phyloP scores from a whole-genome alignment of 1,284 basidiomycete genomes.

The Phenoliferia sp. region DNA sequence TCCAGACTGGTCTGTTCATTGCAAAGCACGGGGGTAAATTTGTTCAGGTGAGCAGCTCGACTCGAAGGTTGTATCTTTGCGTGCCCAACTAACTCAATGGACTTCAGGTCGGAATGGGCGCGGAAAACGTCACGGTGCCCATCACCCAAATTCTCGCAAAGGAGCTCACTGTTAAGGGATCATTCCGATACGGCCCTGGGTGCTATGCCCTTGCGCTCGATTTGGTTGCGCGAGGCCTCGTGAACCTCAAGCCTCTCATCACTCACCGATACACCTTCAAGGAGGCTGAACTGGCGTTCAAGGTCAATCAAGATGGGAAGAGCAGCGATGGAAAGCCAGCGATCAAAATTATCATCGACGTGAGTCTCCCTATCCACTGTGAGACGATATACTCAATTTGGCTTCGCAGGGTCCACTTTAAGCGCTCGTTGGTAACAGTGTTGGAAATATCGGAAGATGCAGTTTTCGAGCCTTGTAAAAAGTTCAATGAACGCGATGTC shows the following conservation, averaged over 20 bases:
- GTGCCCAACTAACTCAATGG: no score
- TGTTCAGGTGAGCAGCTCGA: constrained; percentile 23
- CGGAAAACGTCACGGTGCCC: constrained; percentile 43
- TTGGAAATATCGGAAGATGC: background rate
- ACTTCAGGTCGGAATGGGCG: constrained; percentile 55
- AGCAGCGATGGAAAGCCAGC: constrained; percentile 54
- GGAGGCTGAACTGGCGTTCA: constrained; percentile 52
- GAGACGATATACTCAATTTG: no score
- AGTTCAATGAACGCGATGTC: no score
- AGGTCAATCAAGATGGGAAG: constrained; percentile 58
- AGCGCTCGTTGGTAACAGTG: background rate
- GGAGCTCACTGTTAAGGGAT: constrained; percentile 75
- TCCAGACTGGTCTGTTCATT: constrained; percentile 53
- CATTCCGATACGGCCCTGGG: constrained; percentile 69
- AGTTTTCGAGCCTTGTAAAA: background rate
- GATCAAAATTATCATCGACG: constrained; percentile 61
- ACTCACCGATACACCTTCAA: constrained; percentile 55
- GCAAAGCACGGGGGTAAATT: constrained; percentile 67
- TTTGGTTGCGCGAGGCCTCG: constrained; percentile 50
- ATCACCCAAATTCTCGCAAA: constrained; percentile 58
- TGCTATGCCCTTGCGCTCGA: constrained; percentile 57
- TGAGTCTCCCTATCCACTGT: no score
- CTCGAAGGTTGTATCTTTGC: background rate
- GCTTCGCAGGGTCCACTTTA: constrained; percentile 53
- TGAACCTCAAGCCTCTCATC: constrained; percentile 52